Conservation (phyloP, 2,329 filamentous ascomycete genomes). For the Trichoderma atrobrunneum region DNA sequence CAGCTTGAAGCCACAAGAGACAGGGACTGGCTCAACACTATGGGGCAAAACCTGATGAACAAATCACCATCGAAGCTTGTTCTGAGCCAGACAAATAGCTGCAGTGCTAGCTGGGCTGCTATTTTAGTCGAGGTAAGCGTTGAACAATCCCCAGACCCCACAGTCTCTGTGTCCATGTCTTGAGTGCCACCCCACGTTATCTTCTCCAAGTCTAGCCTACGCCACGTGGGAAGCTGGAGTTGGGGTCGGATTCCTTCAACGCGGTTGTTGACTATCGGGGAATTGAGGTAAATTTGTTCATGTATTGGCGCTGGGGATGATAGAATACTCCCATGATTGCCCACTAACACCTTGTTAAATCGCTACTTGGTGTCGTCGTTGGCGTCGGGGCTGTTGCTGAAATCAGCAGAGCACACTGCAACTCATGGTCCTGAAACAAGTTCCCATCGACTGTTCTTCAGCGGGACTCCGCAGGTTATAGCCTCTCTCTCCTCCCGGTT, state of each 20-base stretch:
- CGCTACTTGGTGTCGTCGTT: neutral
- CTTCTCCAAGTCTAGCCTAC: neutral
- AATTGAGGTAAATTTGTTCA: neutral
- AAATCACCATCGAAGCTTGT: neutral
- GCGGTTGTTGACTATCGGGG: neutral
- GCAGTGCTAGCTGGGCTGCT: neutral
- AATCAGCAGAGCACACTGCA: neutral
- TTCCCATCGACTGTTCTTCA: neutral
- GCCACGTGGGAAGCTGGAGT: neutral
- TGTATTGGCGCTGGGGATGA: neutral
- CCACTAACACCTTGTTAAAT: neutral
- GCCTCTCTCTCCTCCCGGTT: neutral
- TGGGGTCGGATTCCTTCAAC: neutral
- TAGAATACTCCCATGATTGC: neutral
- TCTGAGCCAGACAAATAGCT: neutral
- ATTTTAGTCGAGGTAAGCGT: neutral
- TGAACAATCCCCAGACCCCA: neutral
- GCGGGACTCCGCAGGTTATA: neutral
- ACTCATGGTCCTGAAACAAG: neutral
- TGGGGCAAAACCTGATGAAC: neutral
- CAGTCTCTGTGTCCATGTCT: neutral
- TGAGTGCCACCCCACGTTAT: neutral
- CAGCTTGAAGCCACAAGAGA: neutral
- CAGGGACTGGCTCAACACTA: neutral
- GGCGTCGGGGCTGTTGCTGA: neutral